phyloP scores from a whole-genome alignment of 129 eudicot species.

The Artemisia argyi region DNA sequence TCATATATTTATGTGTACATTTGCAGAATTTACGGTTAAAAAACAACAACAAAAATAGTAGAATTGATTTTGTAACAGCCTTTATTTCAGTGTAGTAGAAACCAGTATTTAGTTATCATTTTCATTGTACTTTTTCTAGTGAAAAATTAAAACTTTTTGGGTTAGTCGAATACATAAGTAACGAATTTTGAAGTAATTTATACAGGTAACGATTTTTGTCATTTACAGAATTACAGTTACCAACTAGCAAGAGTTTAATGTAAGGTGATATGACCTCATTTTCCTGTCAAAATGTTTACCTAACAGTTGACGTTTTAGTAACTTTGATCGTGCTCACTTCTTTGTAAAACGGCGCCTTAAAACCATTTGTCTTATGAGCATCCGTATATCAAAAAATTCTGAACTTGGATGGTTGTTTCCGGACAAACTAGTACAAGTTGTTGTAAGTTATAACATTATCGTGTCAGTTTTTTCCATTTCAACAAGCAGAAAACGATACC shows the following conservation, averaged over 20 bases:
- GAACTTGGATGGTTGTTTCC: background rate
- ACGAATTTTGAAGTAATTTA: too few species aligned
- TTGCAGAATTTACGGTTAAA: too few species aligned
- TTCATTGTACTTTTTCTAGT: constrained; percentile 1
- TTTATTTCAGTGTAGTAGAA: constrained; percentile 4
- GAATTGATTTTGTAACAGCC: background rate
- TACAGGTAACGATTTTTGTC: too few species aligned
- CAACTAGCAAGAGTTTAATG: background rate
- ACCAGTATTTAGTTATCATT: constrained; percentile 9
- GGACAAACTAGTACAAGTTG: constrained; percentile 12
- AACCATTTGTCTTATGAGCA: background rate
- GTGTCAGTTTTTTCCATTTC: constrained; percentile 7
- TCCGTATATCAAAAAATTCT: background rate
- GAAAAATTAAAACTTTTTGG: too few species aligned
- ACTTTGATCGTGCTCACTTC: background rate
- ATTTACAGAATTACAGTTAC: background rate
- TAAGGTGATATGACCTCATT: background rate
- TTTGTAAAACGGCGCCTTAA: background rate
- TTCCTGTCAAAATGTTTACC: background rate
- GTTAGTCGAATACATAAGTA: too few species aligned
- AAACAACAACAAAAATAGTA: background rate
- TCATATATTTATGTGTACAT: background rate
- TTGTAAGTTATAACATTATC: background rate
- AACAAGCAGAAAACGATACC: constrained; percentile 18
- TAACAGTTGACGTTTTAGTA: background rate